Evolutionary conservation across 345 rosid genomes (phyloP).

Genomic region (Melaleuca alternifolia): DNA sequence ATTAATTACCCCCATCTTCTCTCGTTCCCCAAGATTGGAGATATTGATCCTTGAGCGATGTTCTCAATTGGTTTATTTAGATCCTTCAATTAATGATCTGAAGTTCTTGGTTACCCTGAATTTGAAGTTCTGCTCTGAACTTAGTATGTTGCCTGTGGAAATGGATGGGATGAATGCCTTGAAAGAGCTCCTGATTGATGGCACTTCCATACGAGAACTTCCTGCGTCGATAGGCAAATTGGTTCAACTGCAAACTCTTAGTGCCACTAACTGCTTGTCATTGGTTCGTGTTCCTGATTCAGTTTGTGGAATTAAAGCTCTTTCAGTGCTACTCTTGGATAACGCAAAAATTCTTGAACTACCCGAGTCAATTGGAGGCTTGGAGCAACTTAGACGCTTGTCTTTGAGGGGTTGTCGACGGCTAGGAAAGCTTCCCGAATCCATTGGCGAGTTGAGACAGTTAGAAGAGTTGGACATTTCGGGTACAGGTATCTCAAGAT

Average conservation of each 20-base stretch:
- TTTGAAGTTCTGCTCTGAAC: not conserved
- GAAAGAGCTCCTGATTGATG: not conserved
- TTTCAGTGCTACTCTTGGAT: not conserved
- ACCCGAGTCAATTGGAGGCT: accelerated
- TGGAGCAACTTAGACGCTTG: not conserved
- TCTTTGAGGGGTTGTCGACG: not conserved
- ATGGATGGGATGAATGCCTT: not conserved
- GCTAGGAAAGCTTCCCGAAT: no score
- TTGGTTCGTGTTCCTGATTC: not conserved
- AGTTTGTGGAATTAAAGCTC: not conserved
- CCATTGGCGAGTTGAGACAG: no score
- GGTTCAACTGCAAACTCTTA: accelerated
- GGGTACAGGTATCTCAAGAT: no score
- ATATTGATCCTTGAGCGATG: not conserved
- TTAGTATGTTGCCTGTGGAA: not conserved
- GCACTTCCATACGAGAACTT: not conserved
- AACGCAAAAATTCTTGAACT: not conserved
- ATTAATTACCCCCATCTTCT: not conserved
- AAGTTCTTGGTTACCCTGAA: not conserved
- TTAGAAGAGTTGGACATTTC: no score
- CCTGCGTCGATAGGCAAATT: accelerated
- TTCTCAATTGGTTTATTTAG: not conserved
- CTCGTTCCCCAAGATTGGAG: not conserved
- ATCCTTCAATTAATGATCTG: not conserved
- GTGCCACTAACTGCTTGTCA: not conserved